phyloP scores from a whole-genome alignment of 2,329 filamentous ascomycete genomes.

The Aaosphaeria pasadenensis region DNA sequence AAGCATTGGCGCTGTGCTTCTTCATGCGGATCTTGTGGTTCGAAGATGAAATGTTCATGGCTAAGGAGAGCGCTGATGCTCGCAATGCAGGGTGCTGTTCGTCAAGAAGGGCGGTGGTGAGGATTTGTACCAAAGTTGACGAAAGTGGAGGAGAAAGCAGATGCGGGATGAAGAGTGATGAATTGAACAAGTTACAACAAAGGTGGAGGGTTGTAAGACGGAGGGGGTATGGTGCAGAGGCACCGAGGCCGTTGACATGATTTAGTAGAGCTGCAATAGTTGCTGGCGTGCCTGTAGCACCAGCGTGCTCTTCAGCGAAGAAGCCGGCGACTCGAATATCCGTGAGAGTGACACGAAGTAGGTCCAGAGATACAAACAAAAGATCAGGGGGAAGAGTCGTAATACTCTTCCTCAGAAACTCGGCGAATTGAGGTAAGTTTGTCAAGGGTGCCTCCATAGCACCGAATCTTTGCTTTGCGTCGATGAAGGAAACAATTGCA shows the following conservation, averaged over 20 bases:
- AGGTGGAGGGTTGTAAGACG: slow-evolving; percentile 81
- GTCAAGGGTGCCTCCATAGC: slow-evolving; percentile 68
- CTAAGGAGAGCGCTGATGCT: slow-evolving; percentile 76
- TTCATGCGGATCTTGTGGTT: slow-evolving; percentile 65
- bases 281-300: slow-evolving; percentile 47
- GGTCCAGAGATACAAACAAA: slow-evolving; percentile 80
- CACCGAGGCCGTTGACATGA: slow-evolving; percentile 53
- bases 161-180: slow-evolving; percentile 65
- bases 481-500: slow-evolving; percentile 69
- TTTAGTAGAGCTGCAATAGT: slow-evolving; percentile 58
- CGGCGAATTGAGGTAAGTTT: slow-evolving; percentile 63
- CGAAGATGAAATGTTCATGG: slow-evolving; percentile 75
- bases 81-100: slow-evolving; percentile 70
- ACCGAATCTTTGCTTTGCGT: slow-evolving; percentile 55
- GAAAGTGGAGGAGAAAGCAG: slow-evolving; percentile 52
- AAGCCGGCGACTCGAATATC: slow-evolving; percentile 78
- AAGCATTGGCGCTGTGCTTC: slow-evolving; percentile 37
- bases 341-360: slow-evolving; percentile 73
- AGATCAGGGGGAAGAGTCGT: slow-evolving; percentile 58
- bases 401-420: slow-evolving; percentile 58
- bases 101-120: slow-evolving; percentile 78
- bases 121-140: slow-evolving; percentile 62
- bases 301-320: slow-evolving; percentile 68
- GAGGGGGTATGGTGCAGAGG: slow-evolving; percentile 70
- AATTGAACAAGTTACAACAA: slow-evolving; percentile 80